A percentile compares a stretch with the other conserved stretches of the same genome.
Conservation (phyloP, 495 filamentous ascomycete species). For the Talaromyces proteolyticus region DNA sequence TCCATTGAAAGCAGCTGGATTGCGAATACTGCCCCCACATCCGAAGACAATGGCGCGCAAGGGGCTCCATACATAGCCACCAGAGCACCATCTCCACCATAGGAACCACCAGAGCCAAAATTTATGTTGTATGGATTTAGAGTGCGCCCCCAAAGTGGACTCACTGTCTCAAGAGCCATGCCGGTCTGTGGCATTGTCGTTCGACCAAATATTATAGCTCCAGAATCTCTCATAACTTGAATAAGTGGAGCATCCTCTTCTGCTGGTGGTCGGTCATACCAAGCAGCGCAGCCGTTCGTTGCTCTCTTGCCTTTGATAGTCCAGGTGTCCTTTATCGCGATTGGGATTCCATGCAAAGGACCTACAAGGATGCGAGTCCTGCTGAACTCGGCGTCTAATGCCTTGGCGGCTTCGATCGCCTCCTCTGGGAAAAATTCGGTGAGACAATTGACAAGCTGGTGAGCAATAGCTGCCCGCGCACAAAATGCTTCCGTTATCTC, state of each 20-base stretch:
- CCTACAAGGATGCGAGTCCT: constrained; percentile 21
- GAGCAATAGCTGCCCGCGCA: constrained; percentile 41
- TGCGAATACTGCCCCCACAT: constrained; percentile 67
- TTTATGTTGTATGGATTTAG: constrained; percentile 45
- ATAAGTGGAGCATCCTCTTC: constrained; percentile 25
- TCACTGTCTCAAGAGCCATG: constrained; percentile 47
- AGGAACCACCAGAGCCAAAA: constrained; percentile 48
- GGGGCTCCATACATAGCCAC: constrained; percentile 50
- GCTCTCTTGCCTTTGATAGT: neutral
- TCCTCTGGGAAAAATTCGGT: constrained; percentile 28
- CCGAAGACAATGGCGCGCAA: constrained; percentile 52
- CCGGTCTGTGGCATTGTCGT: constrained; percentile 55
- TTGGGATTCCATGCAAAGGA: constrained; percentile 36
- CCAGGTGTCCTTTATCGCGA: constrained; percentile 30
- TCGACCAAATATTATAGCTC: constrained; percentile 35
- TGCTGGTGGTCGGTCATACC: constrained; percentile 11
- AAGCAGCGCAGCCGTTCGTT: constrained; percentile 5
- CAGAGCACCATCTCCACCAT: constrained; percentile 54
- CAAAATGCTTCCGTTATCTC: constrained; percentile 28
- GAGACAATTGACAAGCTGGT: constrained; percentile 33
- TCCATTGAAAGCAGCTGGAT: constrained; percentile 60
- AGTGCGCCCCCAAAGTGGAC: constrained; percentile 48
- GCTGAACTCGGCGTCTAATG: constrained; percentile 22
- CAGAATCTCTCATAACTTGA: constrained; percentile 32
- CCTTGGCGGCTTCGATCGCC: constrained; percentile 21